Evolutionary conservation across 495 filamentous ascomycete species (phyloP), one percentile per base, ranked within the genome.

Genomic region (Penicillium tannophilum): DNA sequence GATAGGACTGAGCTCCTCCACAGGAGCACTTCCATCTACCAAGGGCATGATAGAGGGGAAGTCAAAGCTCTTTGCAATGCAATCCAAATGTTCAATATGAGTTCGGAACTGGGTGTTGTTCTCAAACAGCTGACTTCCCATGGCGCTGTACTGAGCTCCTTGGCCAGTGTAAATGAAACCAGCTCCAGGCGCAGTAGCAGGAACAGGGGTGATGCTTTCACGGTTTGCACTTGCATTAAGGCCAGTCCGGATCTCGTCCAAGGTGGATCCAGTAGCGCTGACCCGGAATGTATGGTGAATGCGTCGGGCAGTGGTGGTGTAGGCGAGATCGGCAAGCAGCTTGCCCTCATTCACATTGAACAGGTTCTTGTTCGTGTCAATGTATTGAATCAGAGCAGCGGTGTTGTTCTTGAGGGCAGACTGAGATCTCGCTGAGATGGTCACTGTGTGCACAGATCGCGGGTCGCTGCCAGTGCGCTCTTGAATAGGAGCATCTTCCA

Each of bases 221-320:
- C 66, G 69, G 42, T 20, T 71, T 52, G 70, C 58, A 20, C 58
- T 66, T 36, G 66, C 55, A 31, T 52, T 64, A 56, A 79, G 67
- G 19, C 68, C 65, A 17, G 65, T 62, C 1, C 68, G 55, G n/a
- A 72, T 60, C 14, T 68, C 64, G 14, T 76, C 69, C 57, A 74
- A 28, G 16, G 58, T 71, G 46, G 77, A 73, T 1, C 78, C 87
- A 9, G 77, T 72, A 19, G 90, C 80, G 42, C 82, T 82, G 56
- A 89, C 81, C 48, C 91, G 85, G 78, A 87, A 88, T 49, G 85
- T 83, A 67, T 93, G 88, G 59, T 93, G 91, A n/a, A 89, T 84
- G n/a, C 87, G 87, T 59, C 91, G 84, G 46, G 91, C 91, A 10
- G 91, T 94, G 1, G 88, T 90, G 6, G 90, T 91, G 71, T 95